Conservation (phyloP, 1,139 yeast species). For the Taphrina pruni region DNA sequence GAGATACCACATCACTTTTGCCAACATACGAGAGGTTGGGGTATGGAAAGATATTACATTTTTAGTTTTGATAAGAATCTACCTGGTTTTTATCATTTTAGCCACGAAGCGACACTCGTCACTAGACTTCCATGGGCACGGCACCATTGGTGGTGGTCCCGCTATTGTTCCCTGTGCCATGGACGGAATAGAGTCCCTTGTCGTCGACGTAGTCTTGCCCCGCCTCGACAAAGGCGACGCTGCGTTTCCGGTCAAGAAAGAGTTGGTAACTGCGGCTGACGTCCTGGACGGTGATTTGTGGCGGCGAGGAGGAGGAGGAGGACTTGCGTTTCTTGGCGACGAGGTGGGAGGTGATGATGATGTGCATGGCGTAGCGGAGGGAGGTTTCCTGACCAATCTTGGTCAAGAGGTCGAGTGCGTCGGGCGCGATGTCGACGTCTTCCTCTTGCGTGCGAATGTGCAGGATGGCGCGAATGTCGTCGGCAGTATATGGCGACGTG, state of each 20-base stretch:
- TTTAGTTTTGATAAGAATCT: not conserved
- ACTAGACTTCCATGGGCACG: constrained; percentile 26
- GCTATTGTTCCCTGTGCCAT: no score
- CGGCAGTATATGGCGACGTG: constrained; percentile 74
- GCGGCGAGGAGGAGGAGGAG: constrained; percentile 7
- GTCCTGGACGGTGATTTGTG: constrained; percentile 76
- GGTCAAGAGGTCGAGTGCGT: constrained; percentile 86
- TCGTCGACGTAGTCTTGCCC: constrained; percentile 28
- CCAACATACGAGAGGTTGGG: no score
- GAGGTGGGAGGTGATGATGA: constrained; percentile 86
- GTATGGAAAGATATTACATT: not conserved
- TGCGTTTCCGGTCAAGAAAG: constrained; percentile 85
- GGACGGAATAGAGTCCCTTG: constrained; percentile 4
- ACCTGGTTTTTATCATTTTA: not conserved
- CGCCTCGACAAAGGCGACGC: constrained; percentile 72
- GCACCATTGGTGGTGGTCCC: constrained; percentile 11
- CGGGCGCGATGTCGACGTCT: constrained; percentile 82
- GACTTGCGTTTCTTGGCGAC: constrained; percentile 78
- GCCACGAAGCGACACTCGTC: not conserved
- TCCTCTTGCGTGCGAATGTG: constrained; percentile 95
- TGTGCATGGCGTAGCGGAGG: constrained; percentile 88
- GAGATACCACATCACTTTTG: no score
- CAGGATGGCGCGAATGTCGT: constrained; percentile 83
- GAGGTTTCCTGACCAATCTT: constrained; percentile 93
- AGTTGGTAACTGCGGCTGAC: constrained; percentile 85